phyloP scores from a whole-genome alignment of 148 eudicot genomes.

The Simmondsia chinensis region DNA sequence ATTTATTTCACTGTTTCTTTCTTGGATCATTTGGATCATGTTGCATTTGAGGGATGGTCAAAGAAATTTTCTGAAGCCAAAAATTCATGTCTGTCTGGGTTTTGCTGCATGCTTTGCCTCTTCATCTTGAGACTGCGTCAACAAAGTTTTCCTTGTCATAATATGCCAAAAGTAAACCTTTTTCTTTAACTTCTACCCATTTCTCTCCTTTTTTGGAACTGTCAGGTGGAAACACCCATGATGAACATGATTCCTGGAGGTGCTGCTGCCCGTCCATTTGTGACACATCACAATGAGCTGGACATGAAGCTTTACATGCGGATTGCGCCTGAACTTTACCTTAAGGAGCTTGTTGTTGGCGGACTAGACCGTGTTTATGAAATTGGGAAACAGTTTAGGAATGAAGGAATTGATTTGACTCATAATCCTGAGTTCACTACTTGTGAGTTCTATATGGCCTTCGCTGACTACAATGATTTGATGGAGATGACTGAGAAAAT shows the following conservation, averaged over 20 bases:
- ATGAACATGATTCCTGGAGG: constrained; percentile 99
- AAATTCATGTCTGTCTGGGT: background rate
- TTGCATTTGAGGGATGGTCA: no score
- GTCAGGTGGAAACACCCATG: constrained; percentile 91
- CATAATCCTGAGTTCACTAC: constrained; percentile 98
- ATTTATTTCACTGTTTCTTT: no score
- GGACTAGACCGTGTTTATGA: constrained; percentile 94
- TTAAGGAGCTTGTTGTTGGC: constrained; percentile 89
- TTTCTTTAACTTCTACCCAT: no score
- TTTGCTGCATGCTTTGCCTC: no score
- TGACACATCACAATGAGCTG: constrained; percentile 89
- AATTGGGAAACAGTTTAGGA: constrained; percentile 93
- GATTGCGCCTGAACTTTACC: constrained; percentile 91
- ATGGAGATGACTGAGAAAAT: constrained; percentile 85
- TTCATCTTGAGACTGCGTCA: no score
- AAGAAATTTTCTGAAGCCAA: no score
- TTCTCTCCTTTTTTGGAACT: background rate
- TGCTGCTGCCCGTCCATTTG: constrained; percentile 97
- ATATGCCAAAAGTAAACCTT: no score
- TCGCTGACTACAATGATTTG: constrained; percentile 89
- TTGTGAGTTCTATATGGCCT: constrained; percentile 97
- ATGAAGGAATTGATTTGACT: constrained; percentile 94
- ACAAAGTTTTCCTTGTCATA: no score
- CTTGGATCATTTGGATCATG: no score
- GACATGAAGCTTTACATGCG: constrained; percentile 92